A percentile compares a stretch with the other conserved stretches of the same genome.
These are phyloP conservation scores for Helianthus annuus DNA, from an alignment of 129 eudicot species.

Conservation along the genomic window DNA sequence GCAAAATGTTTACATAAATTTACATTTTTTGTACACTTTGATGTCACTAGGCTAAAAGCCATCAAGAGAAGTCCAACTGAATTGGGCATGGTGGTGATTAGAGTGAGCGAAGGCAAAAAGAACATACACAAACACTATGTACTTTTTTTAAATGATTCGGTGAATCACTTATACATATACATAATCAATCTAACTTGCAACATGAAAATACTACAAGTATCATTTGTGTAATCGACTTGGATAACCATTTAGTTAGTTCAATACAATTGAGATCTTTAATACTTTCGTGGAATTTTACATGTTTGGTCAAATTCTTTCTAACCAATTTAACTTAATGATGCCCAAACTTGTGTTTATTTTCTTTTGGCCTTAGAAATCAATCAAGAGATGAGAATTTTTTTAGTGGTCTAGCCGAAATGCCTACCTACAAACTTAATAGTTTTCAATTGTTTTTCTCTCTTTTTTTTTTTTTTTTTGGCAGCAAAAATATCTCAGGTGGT, in stretches of 20 bases:
- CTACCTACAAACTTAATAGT: slow-evolving; percentile 30
- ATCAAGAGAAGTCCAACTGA: too few species aligned
- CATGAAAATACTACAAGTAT: too few species aligned
- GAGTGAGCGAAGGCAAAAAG: too few species aligned
- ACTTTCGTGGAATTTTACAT: background rate
- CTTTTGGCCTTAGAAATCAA: slow-evolving; percentile 16
- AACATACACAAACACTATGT: background rate
- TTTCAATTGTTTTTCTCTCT: slow-evolving; percentile 15
- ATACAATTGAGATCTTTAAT: too few species aligned
- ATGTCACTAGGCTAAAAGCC: too few species aligned
- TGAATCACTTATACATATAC: too few species aligned
- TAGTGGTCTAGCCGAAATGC: background rate
- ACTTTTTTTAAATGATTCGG: background rate
- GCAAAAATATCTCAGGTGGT: background rate
- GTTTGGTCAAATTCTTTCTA: background rate
- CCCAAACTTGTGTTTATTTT: slow-evolving; percentile 2
- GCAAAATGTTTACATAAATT: too few species aligned
- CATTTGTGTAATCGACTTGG: too few species aligned
- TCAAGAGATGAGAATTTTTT: background rate
- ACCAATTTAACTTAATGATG: background rate
- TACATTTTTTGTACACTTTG: too few species aligned
- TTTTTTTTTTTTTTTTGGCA: background rate
- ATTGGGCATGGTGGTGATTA: too few species aligned
- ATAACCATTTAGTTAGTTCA: too few species aligned
- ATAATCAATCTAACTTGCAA: too few species aligned